Evolutionary conservation across 441 rosid genomes (phyloP), one percentile per base, ranked within the genome.

Genomic region (Erodium moschatum): DNA sequence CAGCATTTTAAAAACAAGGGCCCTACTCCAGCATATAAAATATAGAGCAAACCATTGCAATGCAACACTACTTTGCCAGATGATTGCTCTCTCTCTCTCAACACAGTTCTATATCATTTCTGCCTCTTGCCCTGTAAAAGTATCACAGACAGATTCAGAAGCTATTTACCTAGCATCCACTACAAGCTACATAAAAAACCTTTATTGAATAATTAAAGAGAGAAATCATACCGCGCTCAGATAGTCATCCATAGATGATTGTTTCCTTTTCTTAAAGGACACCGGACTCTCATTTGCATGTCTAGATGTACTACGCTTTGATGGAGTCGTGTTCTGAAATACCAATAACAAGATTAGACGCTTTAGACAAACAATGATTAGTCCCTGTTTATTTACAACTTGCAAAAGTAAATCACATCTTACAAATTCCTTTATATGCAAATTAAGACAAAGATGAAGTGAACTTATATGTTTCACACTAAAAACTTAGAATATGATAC

Each of bases 201-300:
- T n/a, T n/a, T n/a, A n/a, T n/a, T n/a, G n/a, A n/a, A n/a, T n/a
- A n/a, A n/a, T n/a, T n/a, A n/a, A n/a, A n/a, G n/a, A n/a, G 52
- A 46, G 27, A 4, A 46, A 0, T 73, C 79, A 20, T 83, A 89
- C 97, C 67, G 94, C 79, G 81, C 78, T 84, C 69, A 85, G 52
- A 38, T 81, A 89, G 72, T 95, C 98, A 78, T 90, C 98, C 90
- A 88, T 87, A 1, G 96, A 81, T 33, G 81, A 75, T 71, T 87
- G 96, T 82, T 89, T 90, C 68, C 91, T 86, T 77, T 90, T 95
- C 87, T 88, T 92, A 1, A 67, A 66, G 8, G 82, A 80, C 66
- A 78, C 72, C 48, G 95, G 95, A 77, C 91, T 92, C 74, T 90
- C 97, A 0, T 83, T 84, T 64, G 88, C 67, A 77, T 86, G 96